Percentiles rank a stretch among this genome's conserved stretches.
These are phyloP conservation scores for Fusarium lyarnte DNA, from an alignment of 2,329 filamentous ascomycete genomes.

Conservation along the genomic window DNA sequence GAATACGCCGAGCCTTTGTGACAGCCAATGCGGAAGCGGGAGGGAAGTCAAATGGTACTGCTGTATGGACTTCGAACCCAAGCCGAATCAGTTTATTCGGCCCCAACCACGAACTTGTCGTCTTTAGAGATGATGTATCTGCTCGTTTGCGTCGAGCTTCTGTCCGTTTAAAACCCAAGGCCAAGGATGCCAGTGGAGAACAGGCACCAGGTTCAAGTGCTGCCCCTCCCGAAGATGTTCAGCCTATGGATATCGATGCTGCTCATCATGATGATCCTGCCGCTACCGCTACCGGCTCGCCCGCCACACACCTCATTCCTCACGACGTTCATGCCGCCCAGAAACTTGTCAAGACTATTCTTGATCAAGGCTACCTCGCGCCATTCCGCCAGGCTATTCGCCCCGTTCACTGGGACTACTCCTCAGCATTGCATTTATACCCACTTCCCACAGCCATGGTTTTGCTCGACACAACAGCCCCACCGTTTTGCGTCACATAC, in stretches of 20 bases:
- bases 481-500: slow-evolving; percentile 88
- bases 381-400: slow-evolving; percentile 84
- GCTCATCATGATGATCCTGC: slow-evolving; percentile 34
- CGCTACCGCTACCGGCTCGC: slow-evolving; percentile 37
- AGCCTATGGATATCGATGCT: slow-evolving; percentile 55
- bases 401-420: slow-evolving; percentile 91
- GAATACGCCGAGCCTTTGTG: slow-evolving; percentile 83
- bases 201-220: slow-evolving; percentile 33
- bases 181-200: slow-evolving; percentile 48
- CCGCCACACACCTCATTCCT: slow-evolving; percentile 52
- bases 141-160: slow-evolving; percentile 80
- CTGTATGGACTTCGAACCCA: slow-evolving; percentile 91
- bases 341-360: slow-evolving; percentile 87
- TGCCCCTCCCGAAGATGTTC: slow-evolving; percentile 19
- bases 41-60: slow-evolving; percentile 60
- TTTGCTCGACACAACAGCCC: slow-evolving; percentile 82
- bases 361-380: slow-evolving; percentile 89
- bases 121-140: slow-evolving; percentile 89
- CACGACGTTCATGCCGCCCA: slow-evolving; percentile 69
- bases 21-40: slow-evolving; percentile 78
- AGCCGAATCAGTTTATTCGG: slow-evolving; percentile 85
- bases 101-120: slow-evolving; percentile 83
- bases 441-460: slow-evolving; percentile 87
- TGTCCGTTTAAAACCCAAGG: slow-evolving; percentile 70
- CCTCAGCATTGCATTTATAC: slow-evolving; percentile 80